Evolutionary conservation across 805 yeast species (phyloP), one percentile per base, ranked within the genome.

Genomic region (Metschnikowia hibisci): DNA sequence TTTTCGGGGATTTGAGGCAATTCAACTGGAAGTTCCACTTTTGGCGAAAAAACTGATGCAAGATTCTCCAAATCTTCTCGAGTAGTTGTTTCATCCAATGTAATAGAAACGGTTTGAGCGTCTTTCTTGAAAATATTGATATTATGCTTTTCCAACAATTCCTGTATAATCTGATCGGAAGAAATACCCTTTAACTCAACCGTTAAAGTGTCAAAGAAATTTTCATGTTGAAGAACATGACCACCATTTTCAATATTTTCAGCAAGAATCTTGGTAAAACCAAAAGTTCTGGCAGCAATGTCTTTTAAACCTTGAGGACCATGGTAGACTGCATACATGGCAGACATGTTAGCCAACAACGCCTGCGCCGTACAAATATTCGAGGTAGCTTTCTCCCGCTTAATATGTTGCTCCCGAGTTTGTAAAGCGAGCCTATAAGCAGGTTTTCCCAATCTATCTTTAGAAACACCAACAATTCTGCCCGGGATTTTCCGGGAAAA

Each of bases 361-460:
- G 97, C 97, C 72, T 93, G 99, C 7, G 99, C 96, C 14, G 99
- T 93, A 71, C 99, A 93, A 46, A 93, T 93, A 63, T 93, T 93
- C 25, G 96, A 88, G 14, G 99, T 93, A 12, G 99, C 99, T 68
- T 87, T 90, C 63, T 93, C 99, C 64, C 99, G 80, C 65, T 90
- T 87, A 61, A 93, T 93, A 64, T 93, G 99, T 64, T 93, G 99
- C 65, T 93, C 99, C 69, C 99, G 84, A 4, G 99, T 93, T 72
- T 93, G 99, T 54, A 93, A 76, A 4, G 99, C 98, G 55, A 93
- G 74, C 63, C 99, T 80, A 48, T 84, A 75, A 3, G 97, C 98
- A n/a, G 76, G 78, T 52, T 85, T 81, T 15, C 96, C 97, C 41
- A 90, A 71, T 58, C 98, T 77, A 63, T 91, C 99, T 62, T 87